Evolutionary conservation across 2,329 filamentous ascomycete species (phyloP).

Genomic region (Aspergillus thermomutatus): DNA sequence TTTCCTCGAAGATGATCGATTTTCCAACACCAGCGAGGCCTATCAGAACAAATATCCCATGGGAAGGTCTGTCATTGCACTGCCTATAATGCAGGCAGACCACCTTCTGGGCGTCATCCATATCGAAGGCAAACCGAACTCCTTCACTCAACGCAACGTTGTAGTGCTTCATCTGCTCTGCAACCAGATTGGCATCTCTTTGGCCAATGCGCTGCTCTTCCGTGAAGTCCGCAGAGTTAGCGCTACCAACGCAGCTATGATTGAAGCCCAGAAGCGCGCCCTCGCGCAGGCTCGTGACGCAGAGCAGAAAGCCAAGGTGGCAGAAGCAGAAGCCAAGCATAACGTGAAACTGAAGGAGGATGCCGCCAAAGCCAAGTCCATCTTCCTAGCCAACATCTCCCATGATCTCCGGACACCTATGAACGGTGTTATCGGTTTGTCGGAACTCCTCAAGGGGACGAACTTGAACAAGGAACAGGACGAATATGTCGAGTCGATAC

Average conservation of each 20-base stretch:
- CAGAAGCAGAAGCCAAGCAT: conserved; percentile 61
- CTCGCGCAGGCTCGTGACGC: conserved; percentile 60
- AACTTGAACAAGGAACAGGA: conserved; percentile 56
- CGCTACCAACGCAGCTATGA: conserved; percentile 62
- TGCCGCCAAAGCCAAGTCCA: conserved; percentile 72
- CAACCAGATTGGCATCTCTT: conserved; percentile 62
- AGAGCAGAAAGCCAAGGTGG: conserved; percentile 62
- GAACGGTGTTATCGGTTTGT: conserved; percentile 85
- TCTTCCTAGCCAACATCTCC: conserved; percentile 94
- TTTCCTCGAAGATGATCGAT: conserved; percentile 62
- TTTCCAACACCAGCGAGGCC: conserved; percentile 57
- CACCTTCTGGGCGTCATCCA: conserved; percentile 60
- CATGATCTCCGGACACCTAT: conserved; percentile 88
- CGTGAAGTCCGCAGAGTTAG: conserved; percentile 59
- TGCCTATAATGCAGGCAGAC: conserved; percentile 61
- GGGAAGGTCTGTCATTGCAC: conserved; percentile 59
- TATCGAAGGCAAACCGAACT: conserved; percentile 60
- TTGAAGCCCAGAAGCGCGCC: conserved; percentile 62
- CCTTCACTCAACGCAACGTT: conserved; percentile 59
- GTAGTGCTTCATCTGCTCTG: conserved; percentile 55
- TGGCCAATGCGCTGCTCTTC: conserved; percentile 63
- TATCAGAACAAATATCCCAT: conserved; percentile 56
- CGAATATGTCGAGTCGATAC: conserved; percentile 61
- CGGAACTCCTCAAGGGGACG: conserved; percentile 59
- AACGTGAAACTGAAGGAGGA: conserved; percentile 66